Evolutionary conservation across 2,329 filamentous ascomycete genomes (phyloP), one percentile per base, ranked within the genome.

Genomic region (Ophiocordyceps sinensis): DNA sequence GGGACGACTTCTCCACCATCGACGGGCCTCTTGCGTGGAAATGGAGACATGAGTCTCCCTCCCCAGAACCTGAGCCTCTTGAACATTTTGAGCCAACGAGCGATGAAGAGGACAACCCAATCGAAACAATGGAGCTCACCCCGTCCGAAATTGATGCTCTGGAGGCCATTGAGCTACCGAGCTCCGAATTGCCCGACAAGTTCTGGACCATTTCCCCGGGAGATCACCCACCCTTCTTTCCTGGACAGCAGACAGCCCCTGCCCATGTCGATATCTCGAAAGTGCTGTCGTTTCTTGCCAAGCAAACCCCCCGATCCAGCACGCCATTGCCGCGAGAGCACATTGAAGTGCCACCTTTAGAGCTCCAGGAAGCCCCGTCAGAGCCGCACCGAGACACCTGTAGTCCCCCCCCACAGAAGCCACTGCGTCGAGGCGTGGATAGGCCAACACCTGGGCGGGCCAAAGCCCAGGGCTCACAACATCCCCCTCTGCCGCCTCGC

Each of bases 21-120:
- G 12, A 15, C 5, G 5, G 21, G 11, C 17, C 35, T 35, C 36
- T 17, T 8, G 15, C 4, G n/a, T 40, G 38, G 38, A 40, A 40
- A 30, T 40, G 38, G 38, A 31, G 39, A 4, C 39, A 41, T 26
- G 39, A 41, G 32, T 41, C 39, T 31, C 39, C 39, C 32, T 41
- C 39, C 23, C 39, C 39, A 13, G 39, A 36, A 32, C 39, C 39
- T 4, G 39, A 41, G 4, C 19, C 19, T 19, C 19, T 19, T 19
- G 28, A 23, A 41, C n/a, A 14, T 37, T 13, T 41, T 23, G 15
- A 28, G 11, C 21, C n/a, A 10, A 36, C 19, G 14, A 14, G n/a
- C 26, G 32, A 17, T 12, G 19, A 8, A 10, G 9, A 17, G 3
- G 15, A 15, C 15, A 15, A 35, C 32, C 32, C 32, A 23, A 23